A percentile compares a stretch with the other conserved stretches of the same genome.
These are phyloP conservation scores for Gastrolobium villosum DNA, from an alignment of 306 rosid species.

Conservation along the genomic window DNA sequence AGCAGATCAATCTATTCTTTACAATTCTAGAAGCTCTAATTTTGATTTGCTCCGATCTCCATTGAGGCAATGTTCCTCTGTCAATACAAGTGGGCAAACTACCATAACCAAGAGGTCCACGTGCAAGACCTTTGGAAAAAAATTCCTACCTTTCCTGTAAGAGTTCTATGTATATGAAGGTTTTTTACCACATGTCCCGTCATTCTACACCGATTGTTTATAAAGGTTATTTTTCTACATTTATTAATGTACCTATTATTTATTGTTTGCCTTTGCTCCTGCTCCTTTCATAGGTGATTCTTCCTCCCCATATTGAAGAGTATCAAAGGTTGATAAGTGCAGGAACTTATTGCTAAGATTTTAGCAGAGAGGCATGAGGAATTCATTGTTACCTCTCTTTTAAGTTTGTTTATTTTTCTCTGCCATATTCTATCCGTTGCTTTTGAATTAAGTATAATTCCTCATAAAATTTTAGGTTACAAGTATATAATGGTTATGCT, in stretches of 20 bases:
- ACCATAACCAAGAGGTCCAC: too few species aligned
- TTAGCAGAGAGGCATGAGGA: slow-evolving; percentile 75
- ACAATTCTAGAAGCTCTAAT: too few species aligned
- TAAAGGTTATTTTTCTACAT: slow-evolving; percentile 13
- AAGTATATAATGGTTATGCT: slow-evolving; percentile 91
- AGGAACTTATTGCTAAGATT: slow-evolving; percentile 83
- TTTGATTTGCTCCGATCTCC: too few species aligned
- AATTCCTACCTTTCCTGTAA: too few species aligned
- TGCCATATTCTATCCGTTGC: neutral
- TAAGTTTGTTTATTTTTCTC: slow-evolving; percentile 28
- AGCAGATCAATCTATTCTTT: too few species aligned
- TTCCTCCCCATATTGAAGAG: slow-evolving; percentile 83
- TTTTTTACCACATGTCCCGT: neutral
- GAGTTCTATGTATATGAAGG: too few species aligned
- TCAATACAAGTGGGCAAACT: too few species aligned
- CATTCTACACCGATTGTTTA: neutral
- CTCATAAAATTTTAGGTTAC: slow-evolving; percentile 63
- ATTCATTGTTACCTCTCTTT: slow-evolving; percentile 20
- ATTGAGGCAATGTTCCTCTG: too few species aligned
- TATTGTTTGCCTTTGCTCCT: slow-evolving; percentile 30
- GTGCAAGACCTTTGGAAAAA: too few species aligned
- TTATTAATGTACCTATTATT: slow-evolving; percentile 27
- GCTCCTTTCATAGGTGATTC: slow-evolving; percentile 62
- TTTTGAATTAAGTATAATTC: slow-evolving; percentile 29
- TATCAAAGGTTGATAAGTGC: slow-evolving; percentile 91